These are phyloP conservation scores for Mycena chlorophos DNA, from an alignment of 768 basidiomycete genomes.

Conservation along the genomic window DNA sequence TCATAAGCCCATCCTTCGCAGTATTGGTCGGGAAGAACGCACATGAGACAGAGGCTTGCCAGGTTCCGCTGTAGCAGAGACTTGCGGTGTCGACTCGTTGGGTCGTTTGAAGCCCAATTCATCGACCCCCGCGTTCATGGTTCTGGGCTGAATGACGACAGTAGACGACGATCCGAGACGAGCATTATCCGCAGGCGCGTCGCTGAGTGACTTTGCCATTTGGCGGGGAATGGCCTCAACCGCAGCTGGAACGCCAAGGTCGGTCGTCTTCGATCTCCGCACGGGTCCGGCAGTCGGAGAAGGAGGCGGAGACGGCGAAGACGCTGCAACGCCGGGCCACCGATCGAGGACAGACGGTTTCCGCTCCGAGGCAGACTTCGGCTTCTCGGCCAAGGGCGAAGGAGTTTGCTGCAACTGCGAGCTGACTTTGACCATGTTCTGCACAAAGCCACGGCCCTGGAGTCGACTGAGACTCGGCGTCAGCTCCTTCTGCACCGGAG, in stretches of 20 bases:
- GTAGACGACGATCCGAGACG: slow-evolving; percentile 74
- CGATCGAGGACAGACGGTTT: slow-evolving; percentile 68
- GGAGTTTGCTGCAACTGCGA: slow-evolving; percentile 50
- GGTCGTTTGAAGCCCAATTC: slow-evolving; percentile 48
- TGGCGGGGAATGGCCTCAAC: neutral
- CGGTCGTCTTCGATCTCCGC: slow-evolving; percentile 24
- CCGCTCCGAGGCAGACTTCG: neutral
- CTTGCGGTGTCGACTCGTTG: slow-evolving; percentile 26
- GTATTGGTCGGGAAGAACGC: slow-evolving; percentile 72
- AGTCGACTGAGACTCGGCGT: slow-evolving; percentile 82
- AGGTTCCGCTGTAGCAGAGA: slow-evolving; percentile 42
- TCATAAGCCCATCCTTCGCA: slow-evolving; percentile 45
- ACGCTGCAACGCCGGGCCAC: slow-evolving; percentile 48
- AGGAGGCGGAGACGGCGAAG: slow-evolving; percentile 39
- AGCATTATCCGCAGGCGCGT: slow-evolving; percentile 15
- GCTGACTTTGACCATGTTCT: slow-evolving; percentile 76
- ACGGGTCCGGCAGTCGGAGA: slow-evolving; percentile 22
- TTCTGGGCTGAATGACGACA: slow-evolving; percentile 58
- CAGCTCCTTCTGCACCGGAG: slow-evolving; percentile 60
- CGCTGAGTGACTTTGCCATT: slow-evolving; percentile 20
- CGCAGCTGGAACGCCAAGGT: slow-evolving; percentile 23
- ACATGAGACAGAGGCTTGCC: slow-evolving; percentile 80
- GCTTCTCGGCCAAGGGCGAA: slow-evolving; percentile 27
- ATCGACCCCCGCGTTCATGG: slow-evolving; percentile 37
- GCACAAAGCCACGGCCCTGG: slow-evolving; percentile 84